phyloP scores from a whole-genome alignment of 495 filamentous ascomycete genomes.

The Staphylotrichum tortipilum region DNA sequence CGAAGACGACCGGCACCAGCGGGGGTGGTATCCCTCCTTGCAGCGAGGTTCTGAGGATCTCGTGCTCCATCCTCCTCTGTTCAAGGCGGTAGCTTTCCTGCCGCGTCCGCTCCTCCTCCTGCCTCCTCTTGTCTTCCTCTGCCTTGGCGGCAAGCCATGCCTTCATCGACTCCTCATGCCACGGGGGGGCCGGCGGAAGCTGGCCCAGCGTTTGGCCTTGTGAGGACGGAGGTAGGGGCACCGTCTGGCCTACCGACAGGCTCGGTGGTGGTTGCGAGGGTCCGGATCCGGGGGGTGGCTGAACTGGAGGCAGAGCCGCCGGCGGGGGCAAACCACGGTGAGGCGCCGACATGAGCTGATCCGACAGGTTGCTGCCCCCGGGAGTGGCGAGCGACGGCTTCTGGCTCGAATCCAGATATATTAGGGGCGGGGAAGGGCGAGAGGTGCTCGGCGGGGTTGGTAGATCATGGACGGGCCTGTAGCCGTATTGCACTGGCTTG shows the following conservation, averaged over 20 bases:
- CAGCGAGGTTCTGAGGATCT: conserved; percentile 75
- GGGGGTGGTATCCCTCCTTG: conserved; percentile 73
- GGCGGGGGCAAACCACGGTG: conserved; percentile 70
- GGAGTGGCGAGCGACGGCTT: conserved; percentile 32
- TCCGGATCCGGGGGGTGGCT: conserved; percentile 29
- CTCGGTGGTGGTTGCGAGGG: conserved; percentile 21
- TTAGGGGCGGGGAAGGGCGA: conserved; percentile 52
- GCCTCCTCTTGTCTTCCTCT: conserved; percentile 79
- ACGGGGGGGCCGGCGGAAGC: conserved; percentile 60
- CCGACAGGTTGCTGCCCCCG: conserved; percentile 34
- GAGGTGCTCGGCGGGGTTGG: conserved; percentile 51
- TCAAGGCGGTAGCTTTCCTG: conserved; percentile 72
- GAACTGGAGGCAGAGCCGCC: conserved; percentile 59
- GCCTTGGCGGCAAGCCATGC: conserved; percentile 73
- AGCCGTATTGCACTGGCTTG: conserved; percentile 57
- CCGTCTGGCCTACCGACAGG: conserved; percentile 22
- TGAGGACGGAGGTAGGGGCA: conserved; percentile 31
- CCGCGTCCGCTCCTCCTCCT: conserved; percentile 81
- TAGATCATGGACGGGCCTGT: conserved; percentile 62
- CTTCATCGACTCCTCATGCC: conserved; percentile 74
- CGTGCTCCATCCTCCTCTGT: conserved; percentile 68
- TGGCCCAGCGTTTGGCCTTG: conserved; percentile 39
- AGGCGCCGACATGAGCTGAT: conserved; percentile 57
- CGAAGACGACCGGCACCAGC: conserved; percentile 84
- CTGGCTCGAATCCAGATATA: conserved; percentile 40